These are phyloP conservation scores for Ceratocystis lukuohia DNA, from an alignment of 2,329 filamentous ascomycete species.

Conservation along the genomic window DNA sequence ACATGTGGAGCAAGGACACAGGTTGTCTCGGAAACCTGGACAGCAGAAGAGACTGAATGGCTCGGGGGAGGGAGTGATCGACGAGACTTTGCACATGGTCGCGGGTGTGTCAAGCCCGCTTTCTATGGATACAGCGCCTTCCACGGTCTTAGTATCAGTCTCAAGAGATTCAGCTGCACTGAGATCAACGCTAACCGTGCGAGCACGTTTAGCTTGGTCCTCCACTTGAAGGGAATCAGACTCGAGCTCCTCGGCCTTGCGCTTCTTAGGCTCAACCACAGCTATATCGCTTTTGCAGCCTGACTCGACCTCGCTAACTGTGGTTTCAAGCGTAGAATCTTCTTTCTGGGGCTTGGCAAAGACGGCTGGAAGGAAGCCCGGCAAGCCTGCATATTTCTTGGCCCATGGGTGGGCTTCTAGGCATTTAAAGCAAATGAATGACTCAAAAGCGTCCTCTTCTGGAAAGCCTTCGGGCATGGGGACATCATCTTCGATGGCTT, in stretches of 20 bases:
- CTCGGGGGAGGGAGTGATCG: conserved; percentile 40
- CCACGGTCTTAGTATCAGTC: background rate
- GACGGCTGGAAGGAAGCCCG: conserved; percentile 67
- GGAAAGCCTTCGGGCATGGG: conserved; percentile 79
- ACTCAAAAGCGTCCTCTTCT: conserved; percentile 74
- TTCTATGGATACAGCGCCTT: conserved; percentile 16
- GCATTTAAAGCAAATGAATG: conserved; percentile 89
- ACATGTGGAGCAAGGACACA: conserved; percentile 76
- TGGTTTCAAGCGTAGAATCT: conserved; percentile 11
- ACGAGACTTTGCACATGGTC: conserved; percentile 43
- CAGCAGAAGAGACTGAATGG: conserved; percentile 73
- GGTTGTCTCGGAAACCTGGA: conserved; percentile 60
- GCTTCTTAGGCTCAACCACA: conserved; percentile 41
- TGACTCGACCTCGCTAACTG: conserved; percentile 18
- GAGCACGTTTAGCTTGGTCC: conserved; percentile 28
- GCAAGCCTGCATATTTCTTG: conserved; percentile 66
- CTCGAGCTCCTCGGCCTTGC: conserved; percentile 44
- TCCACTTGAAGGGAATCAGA: conserved; percentile 36
- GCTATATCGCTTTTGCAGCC: conserved; percentile 12
- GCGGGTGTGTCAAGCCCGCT: conserved; percentile 20
- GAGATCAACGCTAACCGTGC: background rate
- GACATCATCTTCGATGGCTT: conserved; percentile 40
- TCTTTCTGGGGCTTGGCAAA: conserved; percentile 30
- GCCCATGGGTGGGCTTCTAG: conserved; percentile 82
- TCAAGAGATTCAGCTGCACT: background rate